Base-by-base conservation (phyloP, 768 basidiomycete species). In the Termitomyces sp. region DNA sequence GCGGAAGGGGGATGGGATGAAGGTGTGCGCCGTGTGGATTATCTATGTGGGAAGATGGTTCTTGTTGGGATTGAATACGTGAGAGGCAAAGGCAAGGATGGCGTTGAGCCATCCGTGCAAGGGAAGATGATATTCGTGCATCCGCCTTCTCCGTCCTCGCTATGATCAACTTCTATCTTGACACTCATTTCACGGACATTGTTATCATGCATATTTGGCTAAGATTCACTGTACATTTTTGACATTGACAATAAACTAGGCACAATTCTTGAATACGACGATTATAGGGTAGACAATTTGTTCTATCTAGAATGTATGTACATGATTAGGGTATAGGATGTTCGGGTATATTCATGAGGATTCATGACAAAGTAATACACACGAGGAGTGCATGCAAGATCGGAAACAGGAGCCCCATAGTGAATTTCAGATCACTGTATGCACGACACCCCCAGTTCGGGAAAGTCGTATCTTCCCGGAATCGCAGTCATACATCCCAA, bases 11-110 rank as follows among this genome's bases (percentile, higher is more conserved):
- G 83, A 12, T 86, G 84, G 85, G 83, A 85, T 25, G 76, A 76
- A 18, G 86, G 86, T n/a, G 82, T 89, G 27, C 76, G 84, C 43
- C 71, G 86, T 47, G 66, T 88, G 13, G 86, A 88, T 69, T 87
- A 82, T 77, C 71, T 88, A 42, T 81, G 81, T 18, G 75, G 78
- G 31, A 86, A 83, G 63, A 84, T 81, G 31, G 69, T 73, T 43
- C 64, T 88, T 35, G 72, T 83, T 31, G 86, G 86, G 23, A 74
- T 88, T 56, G 84, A 86, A 62, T 75, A 84, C 55, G 76, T 79
- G 62, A 82, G 77, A 62, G 66, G 7, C 65, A 70, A 27, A 18
- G 48, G 50, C 25, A 53, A 53, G 9, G 32, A 47, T 6, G 53
- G 38, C 20, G 39, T 36, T 67, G 51, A 66, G 12, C 27, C 38